A percentile compares a stretch with the other conserved stretches of the same genome.
phyloP scores from a whole-genome alignment of 2,329 filamentous ascomycete genomes.

The Xylaria sp. region DNA sequence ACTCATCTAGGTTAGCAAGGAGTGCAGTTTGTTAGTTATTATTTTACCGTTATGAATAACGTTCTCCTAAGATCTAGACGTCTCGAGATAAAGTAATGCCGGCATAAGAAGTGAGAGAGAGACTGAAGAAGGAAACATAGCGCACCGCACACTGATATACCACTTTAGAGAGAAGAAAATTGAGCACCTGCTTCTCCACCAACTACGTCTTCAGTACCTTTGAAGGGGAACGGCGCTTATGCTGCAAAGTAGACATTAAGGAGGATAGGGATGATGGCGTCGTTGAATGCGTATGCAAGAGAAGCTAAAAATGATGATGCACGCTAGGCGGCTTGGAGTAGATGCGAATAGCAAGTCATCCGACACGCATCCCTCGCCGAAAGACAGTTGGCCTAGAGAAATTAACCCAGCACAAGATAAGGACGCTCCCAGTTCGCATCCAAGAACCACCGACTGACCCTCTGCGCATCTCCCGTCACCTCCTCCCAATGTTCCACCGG shows the following conservation, averaged over 20 bases:
- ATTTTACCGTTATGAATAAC: not conserved
- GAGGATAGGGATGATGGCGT: not conserved
- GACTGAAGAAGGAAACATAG: not conserved
- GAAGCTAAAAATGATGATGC: not conserved
- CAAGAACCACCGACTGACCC: not conserved
- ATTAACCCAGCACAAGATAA: not conserved
- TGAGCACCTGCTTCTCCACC: not conserved
- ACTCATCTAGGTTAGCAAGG: not conserved
- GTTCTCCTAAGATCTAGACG: not conserved
- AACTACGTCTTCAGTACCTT: not conserved
- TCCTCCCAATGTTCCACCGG: conserved; percentile 23
- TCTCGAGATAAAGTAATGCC: not conserved
- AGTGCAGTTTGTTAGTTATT: not conserved
- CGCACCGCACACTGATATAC: not conserved
- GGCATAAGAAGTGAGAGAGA: not conserved
- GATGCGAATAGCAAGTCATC: not conserved
- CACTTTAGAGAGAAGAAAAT: not conserved
- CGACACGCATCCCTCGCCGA: not conserved
- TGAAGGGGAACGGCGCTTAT: not conserved
- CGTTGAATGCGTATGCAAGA: not conserved
- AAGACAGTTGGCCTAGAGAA: not conserved
- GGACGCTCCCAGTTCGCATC: not conserved
- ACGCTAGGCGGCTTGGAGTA: not conserved
- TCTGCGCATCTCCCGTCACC: not conserved
- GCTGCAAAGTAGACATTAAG: not conserved